Conservation (phyloP, 345 rosid species). For the Erysimum cheiranthoides region DNA sequence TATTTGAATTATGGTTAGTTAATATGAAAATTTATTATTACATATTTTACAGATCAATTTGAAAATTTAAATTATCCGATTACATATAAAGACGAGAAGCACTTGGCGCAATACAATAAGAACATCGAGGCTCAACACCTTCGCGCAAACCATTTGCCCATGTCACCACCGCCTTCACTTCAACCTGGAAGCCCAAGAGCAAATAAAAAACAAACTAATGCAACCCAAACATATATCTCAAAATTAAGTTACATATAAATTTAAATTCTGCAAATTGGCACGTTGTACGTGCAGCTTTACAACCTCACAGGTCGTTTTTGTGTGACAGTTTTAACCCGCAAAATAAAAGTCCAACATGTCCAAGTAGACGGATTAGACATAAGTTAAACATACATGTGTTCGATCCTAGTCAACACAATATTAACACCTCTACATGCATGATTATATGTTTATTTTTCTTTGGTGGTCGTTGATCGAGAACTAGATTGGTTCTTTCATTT, state of each 20-base stretch:
- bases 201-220: background rate
- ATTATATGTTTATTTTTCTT: background rate
- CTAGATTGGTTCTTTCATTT: background rate
- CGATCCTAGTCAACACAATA: background rate
- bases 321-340: conserved; percentile 11
- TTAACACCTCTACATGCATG: background rate
- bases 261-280: conserved; percentile 29
- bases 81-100: background rate
- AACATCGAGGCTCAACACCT: too few species aligned
- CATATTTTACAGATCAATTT: background rate
- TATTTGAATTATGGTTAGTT: too few species aligned
- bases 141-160: conserved; percentile 18
- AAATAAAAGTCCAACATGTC: conserved; percentile 15
- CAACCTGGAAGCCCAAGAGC: background rate
- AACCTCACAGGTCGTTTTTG: conserved; percentile 29
- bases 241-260: background rate
- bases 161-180: conserved; percentile 9
- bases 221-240: background rate
- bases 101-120: background rate
- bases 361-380: background rate
- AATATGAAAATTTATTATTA: too few species aligned
- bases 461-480: background rate
- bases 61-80: background rate
- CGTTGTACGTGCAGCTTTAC: conserved; percentile 6
- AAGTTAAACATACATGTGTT: background rate